These are phyloP conservation scores for Teunomyces atbi DNA, from an alignment of 805 yeast species.

Conservation along the genomic window DNA sequence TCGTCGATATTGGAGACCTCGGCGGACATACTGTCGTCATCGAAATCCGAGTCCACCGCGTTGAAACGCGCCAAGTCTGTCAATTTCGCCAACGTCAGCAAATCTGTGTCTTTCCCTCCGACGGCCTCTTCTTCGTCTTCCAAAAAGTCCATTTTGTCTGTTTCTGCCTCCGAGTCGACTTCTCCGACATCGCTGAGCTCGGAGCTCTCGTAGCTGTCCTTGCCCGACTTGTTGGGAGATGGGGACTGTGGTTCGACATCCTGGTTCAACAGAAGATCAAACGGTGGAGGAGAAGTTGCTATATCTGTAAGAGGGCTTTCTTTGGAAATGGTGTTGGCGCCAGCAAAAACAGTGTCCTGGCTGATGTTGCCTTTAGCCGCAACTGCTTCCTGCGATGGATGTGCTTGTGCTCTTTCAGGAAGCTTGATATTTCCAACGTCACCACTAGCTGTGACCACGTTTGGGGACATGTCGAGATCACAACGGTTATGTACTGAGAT, in stretches of 20 bases:
- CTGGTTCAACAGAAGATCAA: slow-evolving; percentile 21
- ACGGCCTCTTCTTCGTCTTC: slow-evolving; percentile 31
- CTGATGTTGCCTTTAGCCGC: not conserved
- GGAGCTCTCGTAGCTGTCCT: slow-evolving; percentile 37
- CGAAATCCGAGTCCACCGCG: slow-evolving; percentile 38
- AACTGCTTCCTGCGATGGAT: not conserved
- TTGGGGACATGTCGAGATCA: slow-evolving; percentile 4
- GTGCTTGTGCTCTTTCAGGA: not conserved
- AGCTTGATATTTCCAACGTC: not conserved
- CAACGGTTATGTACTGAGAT: not conserved
- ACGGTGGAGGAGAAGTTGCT: slow-evolving; percentile 41
- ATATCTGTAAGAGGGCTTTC: slow-evolving; percentile 43
- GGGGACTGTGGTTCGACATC: slow-evolving; percentile 1
- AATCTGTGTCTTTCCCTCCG: slow-evolving; percentile 29
- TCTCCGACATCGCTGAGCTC: slow-evolving; percentile 55
- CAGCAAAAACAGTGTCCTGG: slow-evolving; percentile 1
- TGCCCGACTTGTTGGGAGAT: slow-evolving; percentile 3
- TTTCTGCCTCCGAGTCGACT: slow-evolving; percentile 81
- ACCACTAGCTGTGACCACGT: not conserved
- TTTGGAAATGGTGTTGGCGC: slow-evolving; percentile 17
- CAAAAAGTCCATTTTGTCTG: slow-evolving; percentile 73
- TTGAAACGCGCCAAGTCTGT: slow-evolving; percentile 41
- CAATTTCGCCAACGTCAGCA: slow-evolving; percentile 39
- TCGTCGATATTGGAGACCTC: slow-evolving; percentile 1
- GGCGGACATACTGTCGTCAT: slow-evolving; percentile 16